phyloP scores from a whole-genome alignment of 371 early-diverging fungal genomes.

The Mucor indicus region DNA sequence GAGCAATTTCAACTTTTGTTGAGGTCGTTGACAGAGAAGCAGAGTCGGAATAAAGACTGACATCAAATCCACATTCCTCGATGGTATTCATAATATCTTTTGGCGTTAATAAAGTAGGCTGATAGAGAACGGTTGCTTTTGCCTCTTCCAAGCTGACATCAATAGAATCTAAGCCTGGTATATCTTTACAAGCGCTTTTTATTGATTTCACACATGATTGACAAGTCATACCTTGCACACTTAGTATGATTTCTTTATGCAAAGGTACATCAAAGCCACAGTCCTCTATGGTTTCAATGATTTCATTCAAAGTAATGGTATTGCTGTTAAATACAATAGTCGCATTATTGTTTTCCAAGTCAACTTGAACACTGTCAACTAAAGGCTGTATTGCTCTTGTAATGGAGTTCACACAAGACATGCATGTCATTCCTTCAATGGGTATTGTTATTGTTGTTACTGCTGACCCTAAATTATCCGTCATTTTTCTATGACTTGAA shows the following conservation, averaged over 20 bases:
- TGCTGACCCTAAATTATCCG: too few relatives aligned
- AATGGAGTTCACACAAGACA: slow-evolving; percentile 70
- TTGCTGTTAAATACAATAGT: slow-evolving; percentile 19
- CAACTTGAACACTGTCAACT: slow-evolving; percentile 28
- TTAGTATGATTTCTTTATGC: slow-evolving; percentile 16
- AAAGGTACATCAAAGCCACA: slow-evolving; percentile 25
- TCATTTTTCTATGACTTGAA: too few relatives aligned
- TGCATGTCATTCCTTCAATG: slow-evolving; percentile 77
- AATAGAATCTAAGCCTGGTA: slow-evolving; percentile 5
- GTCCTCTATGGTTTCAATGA: slow-evolving; percentile 38
- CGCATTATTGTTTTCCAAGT: slow-evolving; percentile 47
- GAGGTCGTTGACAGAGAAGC: background rate
- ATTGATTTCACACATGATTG: slow-evolving; percentile 69
- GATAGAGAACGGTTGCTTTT: slow-evolving; percentile 39
- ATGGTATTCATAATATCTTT: slow-evolving; percentile 32
- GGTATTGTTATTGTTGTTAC: too few relatives aligned
- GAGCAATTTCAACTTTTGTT: background rate
- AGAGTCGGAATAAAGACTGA: background rate
- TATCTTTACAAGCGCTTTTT: slow-evolving; percentile 38
- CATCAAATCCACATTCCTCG: slow-evolving; percentile 58
- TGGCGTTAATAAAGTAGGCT: slow-evolving; percentile 13
- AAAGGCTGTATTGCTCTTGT: slow-evolving; percentile 32
- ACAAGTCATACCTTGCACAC: slow-evolving; percentile 80
- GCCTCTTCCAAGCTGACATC: slow-evolving; percentile 50
- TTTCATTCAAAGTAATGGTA: slow-evolving; percentile 2